Evolutionary conservation across 1,284 basidiomycete genomes (phyloP).

Genomic region (Leccinum subatratum): DNA sequence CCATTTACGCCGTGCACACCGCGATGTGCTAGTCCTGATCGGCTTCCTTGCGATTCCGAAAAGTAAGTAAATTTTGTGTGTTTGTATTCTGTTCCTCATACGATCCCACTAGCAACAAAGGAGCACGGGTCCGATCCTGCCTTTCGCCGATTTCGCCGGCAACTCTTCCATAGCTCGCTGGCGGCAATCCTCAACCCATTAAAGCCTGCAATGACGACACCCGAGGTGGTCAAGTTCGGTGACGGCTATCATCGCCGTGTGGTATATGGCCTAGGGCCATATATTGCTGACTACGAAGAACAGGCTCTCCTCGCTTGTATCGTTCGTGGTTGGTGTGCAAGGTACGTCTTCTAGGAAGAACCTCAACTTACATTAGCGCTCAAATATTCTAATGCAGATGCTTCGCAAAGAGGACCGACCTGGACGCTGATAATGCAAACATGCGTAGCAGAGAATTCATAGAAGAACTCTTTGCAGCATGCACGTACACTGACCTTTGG

Average conservation of each 20-base stretch:
- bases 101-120: background rate
- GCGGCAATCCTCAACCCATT: background rate
- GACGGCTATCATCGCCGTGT: background rate
- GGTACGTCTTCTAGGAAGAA: background rate
- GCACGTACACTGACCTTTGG: background rate
- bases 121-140: background rate
- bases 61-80: background rate
- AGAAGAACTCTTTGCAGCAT: background rate
- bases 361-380: background rate
- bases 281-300: slow-evolving; percentile 9
- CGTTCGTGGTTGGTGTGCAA: slow-evolving; percentile 2
- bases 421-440: background rate
- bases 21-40: background rate
- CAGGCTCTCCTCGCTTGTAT: slow-evolving; percentile 8
- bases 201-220: background rate
- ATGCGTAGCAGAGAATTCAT: background rate
- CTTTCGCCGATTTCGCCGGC: background rate
- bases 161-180: slow-evolving; percentile 1
- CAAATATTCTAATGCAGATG: background rate
- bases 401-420: background rate
- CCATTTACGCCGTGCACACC: background rate
- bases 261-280: background rate
- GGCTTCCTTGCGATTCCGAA: background rate
- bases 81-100: background rate
- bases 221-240: background rate